phyloP scores from a whole-genome alignment of 148 eudicot genomes.

The Rhododendron simsii region DNA sequence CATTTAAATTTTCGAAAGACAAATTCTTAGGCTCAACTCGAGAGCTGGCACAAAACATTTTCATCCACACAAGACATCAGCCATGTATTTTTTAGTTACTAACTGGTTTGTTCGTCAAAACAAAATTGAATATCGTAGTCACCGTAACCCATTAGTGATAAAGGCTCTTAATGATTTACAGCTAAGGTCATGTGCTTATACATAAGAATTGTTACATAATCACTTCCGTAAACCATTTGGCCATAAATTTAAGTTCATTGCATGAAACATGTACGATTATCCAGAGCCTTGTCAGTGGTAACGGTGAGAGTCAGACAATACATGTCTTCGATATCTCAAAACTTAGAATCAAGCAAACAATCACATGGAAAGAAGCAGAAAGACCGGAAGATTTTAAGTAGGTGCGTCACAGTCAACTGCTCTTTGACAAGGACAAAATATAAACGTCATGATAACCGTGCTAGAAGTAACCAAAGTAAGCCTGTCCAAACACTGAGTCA shows the following conservation, averaged over 20 bases:
- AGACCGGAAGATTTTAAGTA: not conserved
- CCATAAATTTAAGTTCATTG: not conserved
- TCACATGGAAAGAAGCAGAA: conserved; percentile 1
- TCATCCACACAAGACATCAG: not conserved
- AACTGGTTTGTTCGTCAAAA: not conserved
- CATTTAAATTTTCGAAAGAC: not conserved
- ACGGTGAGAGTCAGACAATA: not conserved
- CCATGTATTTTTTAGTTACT: not conserved
- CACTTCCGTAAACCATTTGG: not conserved
- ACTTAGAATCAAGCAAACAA: not conserved
- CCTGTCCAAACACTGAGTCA: not conserved
- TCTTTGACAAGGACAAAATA: not conserved
- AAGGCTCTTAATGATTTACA: not conserved
- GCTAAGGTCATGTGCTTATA: not conserved
- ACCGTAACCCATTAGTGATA: not conserved
- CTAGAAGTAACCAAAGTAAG: not conserved
- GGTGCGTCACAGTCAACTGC: not conserved
- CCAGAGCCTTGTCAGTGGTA: not conserved
- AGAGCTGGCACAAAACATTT: not conserved
- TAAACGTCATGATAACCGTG: not conserved
- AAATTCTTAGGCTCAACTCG: not conserved
- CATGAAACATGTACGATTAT: not conserved
- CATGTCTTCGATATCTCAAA: not conserved
- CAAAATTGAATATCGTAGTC: not conserved
- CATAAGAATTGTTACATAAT: not conserved